Evolutionary conservation across 768 basidiomycete species (phyloP).

Genomic region (Plicaturopsis crispa): DNA sequence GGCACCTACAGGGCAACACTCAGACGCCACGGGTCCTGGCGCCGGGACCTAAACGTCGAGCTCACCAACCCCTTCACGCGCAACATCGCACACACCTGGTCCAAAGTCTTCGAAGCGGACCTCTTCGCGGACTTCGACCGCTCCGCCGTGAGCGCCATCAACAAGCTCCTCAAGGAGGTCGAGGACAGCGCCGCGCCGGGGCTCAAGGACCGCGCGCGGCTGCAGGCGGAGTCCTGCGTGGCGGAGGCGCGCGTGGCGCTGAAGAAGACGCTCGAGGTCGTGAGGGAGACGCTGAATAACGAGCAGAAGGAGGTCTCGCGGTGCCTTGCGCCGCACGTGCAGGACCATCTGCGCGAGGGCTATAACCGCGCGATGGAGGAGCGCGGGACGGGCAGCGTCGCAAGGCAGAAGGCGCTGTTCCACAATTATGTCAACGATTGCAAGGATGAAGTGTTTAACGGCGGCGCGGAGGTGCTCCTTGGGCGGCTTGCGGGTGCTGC

Average conservation of each 20-base stretch:
- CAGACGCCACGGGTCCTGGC: slow-evolving; percentile 47
- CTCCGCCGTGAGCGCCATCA: slow-evolving; percentile 27
- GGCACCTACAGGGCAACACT: slow-evolving; percentile 46
- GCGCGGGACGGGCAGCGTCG: slow-evolving; percentile 47
- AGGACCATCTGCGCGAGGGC: slow-evolving; percentile 38
- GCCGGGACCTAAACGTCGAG: slow-evolving; percentile 55
- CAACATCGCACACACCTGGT: slow-evolving; percentile 52
- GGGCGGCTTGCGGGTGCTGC: slow-evolving; percentile 37
- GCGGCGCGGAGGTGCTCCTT: slow-evolving; percentile 43
- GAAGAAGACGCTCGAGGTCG: slow-evolving; percentile 37
- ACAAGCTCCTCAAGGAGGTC: slow-evolving; percentile 40
- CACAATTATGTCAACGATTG: slow-evolving; percentile 31
- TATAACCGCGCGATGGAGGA: slow-evolving; percentile 50
- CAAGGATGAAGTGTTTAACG: slow-evolving; percentile 46
- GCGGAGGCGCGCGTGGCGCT: slow-evolving; percentile 45
- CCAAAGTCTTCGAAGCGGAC: slow-evolving; percentile 52
- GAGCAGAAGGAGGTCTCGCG: slow-evolving; percentile 57
- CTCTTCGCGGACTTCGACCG: slow-evolving; percentile 42
- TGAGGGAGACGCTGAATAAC: slow-evolving; percentile 39
- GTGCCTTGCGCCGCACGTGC: slow-evolving; percentile 49
- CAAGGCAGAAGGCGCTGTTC: slow-evolving; percentile 52
- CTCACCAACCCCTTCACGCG: slow-evolving; percentile 49
- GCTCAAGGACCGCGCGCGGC: slow-evolving; percentile 41
- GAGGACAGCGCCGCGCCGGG: slow-evolving; percentile 42
- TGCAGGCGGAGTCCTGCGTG: slow-evolving; percentile 43